A percentile compares a stretch with the other conserved stretches of the same genome.
These are phyloP conservation scores for Boletus fagicola DNA, from an alignment of 768 basidiomycete genomes.

Conservation along the genomic window DNA sequence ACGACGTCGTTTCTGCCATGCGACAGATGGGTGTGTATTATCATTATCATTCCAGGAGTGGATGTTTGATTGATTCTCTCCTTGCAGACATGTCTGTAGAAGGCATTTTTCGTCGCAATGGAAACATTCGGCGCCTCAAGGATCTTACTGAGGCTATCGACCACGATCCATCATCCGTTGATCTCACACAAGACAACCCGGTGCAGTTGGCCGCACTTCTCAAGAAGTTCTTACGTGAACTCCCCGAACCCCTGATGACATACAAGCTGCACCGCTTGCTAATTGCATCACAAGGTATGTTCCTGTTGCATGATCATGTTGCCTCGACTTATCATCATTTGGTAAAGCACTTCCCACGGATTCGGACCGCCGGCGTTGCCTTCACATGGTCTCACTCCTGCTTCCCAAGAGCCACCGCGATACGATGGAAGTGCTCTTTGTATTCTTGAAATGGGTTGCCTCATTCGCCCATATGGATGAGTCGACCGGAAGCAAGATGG, in stretches of 20 bases:
- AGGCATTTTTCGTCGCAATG: slow-evolving; percentile 98
- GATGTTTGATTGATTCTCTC: slow-evolving; percentile 2
- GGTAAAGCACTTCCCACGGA: slow-evolving; percentile 65
- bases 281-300: slow-evolving; percentile 84
- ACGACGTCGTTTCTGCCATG: slow-evolving; percentile 98
- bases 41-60: neutral
- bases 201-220: slow-evolving; percentile 95
- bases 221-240: slow-evolving; percentile 94
- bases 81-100: slow-evolving; percentile 93
- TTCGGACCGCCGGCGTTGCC: slow-evolving; percentile 74
- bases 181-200: slow-evolving; percentile 90
- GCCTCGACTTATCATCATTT: slow-evolving; percentile 10
- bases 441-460: slow-evolving; percentile 99
- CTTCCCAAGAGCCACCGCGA: slow-evolving; percentile 94
- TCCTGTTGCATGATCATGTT: neutral
- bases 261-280: slow-evolving; percentile 89
- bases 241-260: slow-evolving; percentile 95
- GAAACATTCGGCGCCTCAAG: slow-evolving; percentile 91
- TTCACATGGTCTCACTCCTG: slow-evolving; percentile 83
- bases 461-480: slow-evolving; percentile 98
- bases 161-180: slow-evolving; percentile 88
- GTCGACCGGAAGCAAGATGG: slow-evolving; percentile 98
- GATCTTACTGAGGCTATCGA: slow-evolving; percentile 92
- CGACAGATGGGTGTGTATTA: slow-evolving; percentile 86
- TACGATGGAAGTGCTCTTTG: slow-evolving; percentile 96